Evolutionary conservation across 305 asterid species (phyloP), one percentile per base, ranked within the genome.

Genomic region (Salvia sclarea): DNA sequence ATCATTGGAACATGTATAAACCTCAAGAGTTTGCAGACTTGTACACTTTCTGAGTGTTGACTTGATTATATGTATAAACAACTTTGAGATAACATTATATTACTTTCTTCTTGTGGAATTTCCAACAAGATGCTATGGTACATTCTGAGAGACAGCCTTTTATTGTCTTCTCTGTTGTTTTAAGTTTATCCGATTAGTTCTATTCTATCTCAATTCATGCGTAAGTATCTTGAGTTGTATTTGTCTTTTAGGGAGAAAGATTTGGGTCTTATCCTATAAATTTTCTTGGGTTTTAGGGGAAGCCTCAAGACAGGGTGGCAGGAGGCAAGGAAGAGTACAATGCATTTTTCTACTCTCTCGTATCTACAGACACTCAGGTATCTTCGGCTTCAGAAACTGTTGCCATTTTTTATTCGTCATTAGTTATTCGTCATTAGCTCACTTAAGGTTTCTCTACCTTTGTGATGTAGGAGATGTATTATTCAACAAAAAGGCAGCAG

Each of bases 281-380:
- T 78, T 56, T 69, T 75, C 14, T 45, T 74, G 60, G 75, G 76
- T 77, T 2, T 73, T 75, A 91, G 98, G 99, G 98, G 45, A 81
- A 83, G 76, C 98, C 83, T 68, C 97, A 94, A 71, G 99, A 94
- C 77, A 84, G 99, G 79, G 78, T 91, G 80, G 89, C 83, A 2
- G 99, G 99, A 81, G 99, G 99, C 72, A 89, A 94, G 85, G 99
- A 94, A 75, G 96, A 94, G 85, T 94, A 91, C 81, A 94, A 94
- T 66, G 99, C 98, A 7, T 94, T 94, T 77, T 94, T 94, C 84
- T 94, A 94, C 83, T 94, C 99, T 62, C 99, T 94, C 59, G 99
- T 94, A 62, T 94, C 99, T 45, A 94, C 98, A 2, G 99, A 94
- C 85, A 94, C 99, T 30, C 99, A 93, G 81, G 96, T 93, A 24